Conservation (phyloP, 1,284 basidiomycete genomes). For the Tilletia indica region DNA sequence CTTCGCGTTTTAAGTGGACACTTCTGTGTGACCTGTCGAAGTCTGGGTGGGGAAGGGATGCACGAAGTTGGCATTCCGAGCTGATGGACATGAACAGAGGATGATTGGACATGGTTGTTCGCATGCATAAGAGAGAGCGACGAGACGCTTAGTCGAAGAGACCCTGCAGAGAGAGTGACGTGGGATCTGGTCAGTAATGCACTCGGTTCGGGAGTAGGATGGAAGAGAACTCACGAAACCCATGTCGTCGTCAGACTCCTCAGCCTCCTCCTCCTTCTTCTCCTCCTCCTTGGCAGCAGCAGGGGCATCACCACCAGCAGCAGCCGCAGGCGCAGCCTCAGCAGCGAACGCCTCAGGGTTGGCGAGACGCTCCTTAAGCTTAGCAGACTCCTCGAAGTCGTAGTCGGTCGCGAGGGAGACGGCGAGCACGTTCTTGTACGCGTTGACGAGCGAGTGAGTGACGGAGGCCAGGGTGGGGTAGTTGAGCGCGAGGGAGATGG, state of each 20-base stretch:
- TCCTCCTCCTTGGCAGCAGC: constrained; percentile 59
- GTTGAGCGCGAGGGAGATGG: constrained; percentile 88
- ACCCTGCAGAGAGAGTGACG: constrained; percentile 58
- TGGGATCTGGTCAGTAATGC: background rate
- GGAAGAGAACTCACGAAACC: constrained; percentile 36
- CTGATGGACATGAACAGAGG: no score
- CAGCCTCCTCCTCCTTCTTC: constrained; percentile 65
- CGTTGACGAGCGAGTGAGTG: constrained; percentile 90
- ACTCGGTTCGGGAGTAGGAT: background rate
- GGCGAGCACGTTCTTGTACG: constrained; percentile 93
- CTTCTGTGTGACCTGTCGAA: no score
- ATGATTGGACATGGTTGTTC: no score
- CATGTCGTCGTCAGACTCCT: constrained; percentile 37
- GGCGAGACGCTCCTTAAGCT: constrained; percentile 91
- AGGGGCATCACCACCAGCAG: constrained; percentile 62
- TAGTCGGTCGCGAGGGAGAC: constrained; percentile 90
- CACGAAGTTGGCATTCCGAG: no score
- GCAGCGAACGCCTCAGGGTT: constrained; percentile 94
- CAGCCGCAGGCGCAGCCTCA: constrained; percentile 69
- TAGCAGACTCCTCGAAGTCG: constrained; percentile 87
- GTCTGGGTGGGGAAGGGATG: no score
- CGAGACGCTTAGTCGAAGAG: constrained; percentile 72
- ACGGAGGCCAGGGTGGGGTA: constrained; percentile 95
- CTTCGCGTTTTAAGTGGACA: no score
- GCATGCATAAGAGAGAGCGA: no score